Conservation (phyloP, 2,329 filamentous ascomycete species). For the Cercospora zeina region DNA sequence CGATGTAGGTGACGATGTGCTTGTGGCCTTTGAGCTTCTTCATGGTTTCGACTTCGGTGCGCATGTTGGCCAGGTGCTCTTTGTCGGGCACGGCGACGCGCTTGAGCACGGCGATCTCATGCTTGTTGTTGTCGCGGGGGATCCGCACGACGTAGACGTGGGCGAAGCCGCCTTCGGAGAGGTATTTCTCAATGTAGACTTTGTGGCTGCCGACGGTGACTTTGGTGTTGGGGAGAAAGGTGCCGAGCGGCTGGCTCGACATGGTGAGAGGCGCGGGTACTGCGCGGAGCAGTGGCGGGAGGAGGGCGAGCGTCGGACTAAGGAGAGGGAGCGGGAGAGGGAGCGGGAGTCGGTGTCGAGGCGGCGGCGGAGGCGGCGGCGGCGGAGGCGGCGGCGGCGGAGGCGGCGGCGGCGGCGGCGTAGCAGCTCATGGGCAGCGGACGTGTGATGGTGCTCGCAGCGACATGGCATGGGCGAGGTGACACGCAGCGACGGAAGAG, state of each 20-base stretch:
- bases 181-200: conserved; percentile 92
- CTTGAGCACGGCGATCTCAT: conserved; percentile 84
- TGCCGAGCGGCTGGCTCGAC: conserved; percentile 58
- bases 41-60: conserved; percentile 99
- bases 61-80: conserved; percentile 90
- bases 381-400: background rate
- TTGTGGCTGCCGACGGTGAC: conserved; percentile 92
- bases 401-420: background rate
- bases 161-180: conserved; percentile 96
- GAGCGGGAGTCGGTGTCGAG: conserved; percentile 4
- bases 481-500: background rate
- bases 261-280: background rate
- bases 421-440: background rate
- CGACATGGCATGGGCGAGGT: conserved; percentile 2
- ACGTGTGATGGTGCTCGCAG: conserved; percentile 4
- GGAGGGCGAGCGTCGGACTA: background rate
- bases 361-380: background rate
- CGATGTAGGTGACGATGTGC: conserved; percentile 96
- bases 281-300: background rate
- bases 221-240: conserved; percentile 90
- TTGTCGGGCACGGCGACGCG: conserved; percentile 96
- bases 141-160: conserved; percentile 96
- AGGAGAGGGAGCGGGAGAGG: background rate
- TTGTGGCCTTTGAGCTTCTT: conserved; percentile 97
- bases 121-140: conserved; percentile 65